These are phyloP conservation scores for Colletotrichum simmondsii DNA, from an alignment of 2,329 filamentous ascomycete species.

Conservation along the genomic window DNA sequence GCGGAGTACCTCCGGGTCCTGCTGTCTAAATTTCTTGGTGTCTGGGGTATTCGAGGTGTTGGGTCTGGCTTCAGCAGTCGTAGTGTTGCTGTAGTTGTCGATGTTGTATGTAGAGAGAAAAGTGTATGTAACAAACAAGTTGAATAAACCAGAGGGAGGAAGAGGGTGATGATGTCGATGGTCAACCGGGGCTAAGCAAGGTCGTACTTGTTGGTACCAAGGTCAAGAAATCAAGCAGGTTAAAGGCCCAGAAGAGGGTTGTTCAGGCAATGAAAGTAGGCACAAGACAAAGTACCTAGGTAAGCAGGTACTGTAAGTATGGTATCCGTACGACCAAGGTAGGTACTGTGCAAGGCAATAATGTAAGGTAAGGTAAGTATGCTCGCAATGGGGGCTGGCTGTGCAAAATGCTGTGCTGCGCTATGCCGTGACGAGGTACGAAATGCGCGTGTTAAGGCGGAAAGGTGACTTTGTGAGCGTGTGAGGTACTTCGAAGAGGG, in stretches of 20 bases:
- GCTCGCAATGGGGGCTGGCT: not conserved
- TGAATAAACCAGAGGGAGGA: not conserved
- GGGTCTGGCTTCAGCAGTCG: not conserved
- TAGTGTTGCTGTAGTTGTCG: not conserved
- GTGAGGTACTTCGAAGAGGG: not conserved
- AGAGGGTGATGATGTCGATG: not conserved
- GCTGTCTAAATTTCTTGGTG: no score
- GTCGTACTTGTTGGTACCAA: not conserved
- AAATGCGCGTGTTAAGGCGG: no score
- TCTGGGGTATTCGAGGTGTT: not conserved
- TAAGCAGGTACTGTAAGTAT: not conserved
- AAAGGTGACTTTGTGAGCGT: no score
- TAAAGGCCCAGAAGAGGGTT: not conserved
- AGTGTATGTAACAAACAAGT: not conserved
- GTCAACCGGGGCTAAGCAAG: not conserved
- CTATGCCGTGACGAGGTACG: not conserved
- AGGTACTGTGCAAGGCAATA: no score
- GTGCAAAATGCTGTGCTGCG: conserved; percentile 7
- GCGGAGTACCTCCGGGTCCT: not conserved
- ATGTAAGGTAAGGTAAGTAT: not conserved
- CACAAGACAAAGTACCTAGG: not conserved
- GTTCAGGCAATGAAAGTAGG: not conserved
- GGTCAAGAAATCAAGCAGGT: not conserved
- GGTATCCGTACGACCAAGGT: no score
- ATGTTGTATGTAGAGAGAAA: not conserved